phyloP scores from a whole-genome alignment of 768 basidiomycete species.

The Mycena galopus region DNA sequence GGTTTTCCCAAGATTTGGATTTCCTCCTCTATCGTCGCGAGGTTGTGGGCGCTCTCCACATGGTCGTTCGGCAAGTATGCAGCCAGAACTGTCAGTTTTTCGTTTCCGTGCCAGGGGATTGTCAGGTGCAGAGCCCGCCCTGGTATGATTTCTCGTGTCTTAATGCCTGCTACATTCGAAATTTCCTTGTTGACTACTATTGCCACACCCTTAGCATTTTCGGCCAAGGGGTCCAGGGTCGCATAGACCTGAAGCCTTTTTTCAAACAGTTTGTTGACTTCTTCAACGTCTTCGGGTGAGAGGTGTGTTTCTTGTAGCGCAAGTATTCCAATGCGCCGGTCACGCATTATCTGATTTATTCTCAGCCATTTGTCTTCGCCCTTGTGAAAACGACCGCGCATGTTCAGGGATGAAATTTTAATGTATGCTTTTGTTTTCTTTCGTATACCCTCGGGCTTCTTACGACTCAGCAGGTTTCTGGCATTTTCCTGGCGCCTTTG shows the following conservation, averaged over 20 bases:
- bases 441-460: background rate
- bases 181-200: slow-evolving; percentile 11
- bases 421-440: slow-evolving; percentile 7
- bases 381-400: slow-evolving; percentile 10
- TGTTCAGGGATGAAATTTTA: slow-evolving; percentile 9
- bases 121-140: slow-evolving; percentile 22
- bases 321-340: slow-evolving; percentile 2
- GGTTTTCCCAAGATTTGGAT: no score
- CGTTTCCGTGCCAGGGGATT: slow-evolving; percentile 15
- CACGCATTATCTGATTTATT: slow-evolving; percentile 18
- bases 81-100: no score
- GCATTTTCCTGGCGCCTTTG: background rate
- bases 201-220: slow-evolving; percentile 8
- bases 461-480: background rate
- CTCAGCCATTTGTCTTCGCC: slow-evolving; percentile 5
- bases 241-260: background rate
- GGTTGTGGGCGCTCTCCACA: slow-evolving; percentile 3
- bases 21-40: no score
- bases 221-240: background rate
- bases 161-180: background rate
- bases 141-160: slow-evolving; percentile 1
- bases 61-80: slow-evolving; percentile 22
- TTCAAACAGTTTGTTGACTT: slow-evolving; percentile 1
- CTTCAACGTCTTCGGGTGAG: background rate
- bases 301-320: slow-evolving; percentile 20